These are phyloP conservation scores for Rosa hybrid DNA, from an alignment of 331 rosid species.

Conservation along the genomic window DNA sequence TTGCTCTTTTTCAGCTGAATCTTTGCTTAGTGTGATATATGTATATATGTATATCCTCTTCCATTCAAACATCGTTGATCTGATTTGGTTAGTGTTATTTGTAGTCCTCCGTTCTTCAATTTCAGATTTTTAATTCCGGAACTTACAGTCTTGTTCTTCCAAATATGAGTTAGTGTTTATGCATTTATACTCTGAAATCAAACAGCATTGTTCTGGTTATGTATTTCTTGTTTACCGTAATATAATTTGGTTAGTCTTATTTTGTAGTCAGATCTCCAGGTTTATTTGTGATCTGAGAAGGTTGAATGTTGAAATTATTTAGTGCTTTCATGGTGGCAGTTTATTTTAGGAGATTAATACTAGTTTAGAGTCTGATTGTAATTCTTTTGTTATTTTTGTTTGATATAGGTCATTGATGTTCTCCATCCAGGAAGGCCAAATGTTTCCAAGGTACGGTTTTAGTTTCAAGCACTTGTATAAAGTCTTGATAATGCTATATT, in stretches of 20 bases:
- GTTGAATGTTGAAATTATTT: neutral
- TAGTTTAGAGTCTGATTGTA: neutral
- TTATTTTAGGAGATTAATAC: neutral
- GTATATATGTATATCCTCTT: too few species aligned
- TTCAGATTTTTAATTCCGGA: too few species aligned
- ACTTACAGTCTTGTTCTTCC: too few species aligned
- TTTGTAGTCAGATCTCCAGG: neutral
- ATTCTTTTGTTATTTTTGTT: neutral
- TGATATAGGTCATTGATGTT: constrained; percentile 67
- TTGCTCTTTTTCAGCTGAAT: neutral
- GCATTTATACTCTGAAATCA: too few species aligned
- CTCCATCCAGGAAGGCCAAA: constrained; percentile 97
- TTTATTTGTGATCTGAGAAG: neutral
- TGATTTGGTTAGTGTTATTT: neutral
- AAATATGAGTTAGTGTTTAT: too few species aligned
- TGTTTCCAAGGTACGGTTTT: constrained; percentile 69
- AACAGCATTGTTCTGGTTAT: too few species aligned
- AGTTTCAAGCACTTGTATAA: neutral
- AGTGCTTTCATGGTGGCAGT: neutral
- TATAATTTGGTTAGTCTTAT: too few species aligned
- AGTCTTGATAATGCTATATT: neutral
- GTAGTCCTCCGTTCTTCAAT: too few species aligned
- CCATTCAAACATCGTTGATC: neutral
- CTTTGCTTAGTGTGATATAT: too few species aligned
- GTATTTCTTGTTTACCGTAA: too few species aligned